Percentiles rank a stretch among this genome's conserved stretches.
Conservation (phyloP, 1,284 basidiomycete species). For the Cerrena zonata region DNA sequence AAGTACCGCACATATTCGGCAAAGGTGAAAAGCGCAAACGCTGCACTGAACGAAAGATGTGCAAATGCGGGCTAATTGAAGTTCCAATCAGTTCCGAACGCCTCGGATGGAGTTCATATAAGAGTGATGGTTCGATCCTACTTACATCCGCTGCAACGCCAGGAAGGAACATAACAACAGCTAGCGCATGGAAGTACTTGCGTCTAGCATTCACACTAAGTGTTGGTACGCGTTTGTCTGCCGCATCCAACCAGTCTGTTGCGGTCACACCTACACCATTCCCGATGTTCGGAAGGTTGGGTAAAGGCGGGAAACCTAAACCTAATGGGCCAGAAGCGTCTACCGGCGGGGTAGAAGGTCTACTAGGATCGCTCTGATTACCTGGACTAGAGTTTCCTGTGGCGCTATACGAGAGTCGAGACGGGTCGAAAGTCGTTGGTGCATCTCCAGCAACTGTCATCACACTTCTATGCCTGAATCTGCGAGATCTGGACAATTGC, state of each 20-base stretch:
- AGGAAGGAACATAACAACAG: constrained; percentile 93
- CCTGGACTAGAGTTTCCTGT: constrained; percentile 2
- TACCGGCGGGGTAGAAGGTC: constrained; percentile 18
- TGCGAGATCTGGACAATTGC: constrained; percentile 72
- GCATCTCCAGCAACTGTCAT: constrained; percentile 14
- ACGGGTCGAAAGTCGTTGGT: constrained; percentile 9
- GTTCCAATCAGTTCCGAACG: too few species aligned
- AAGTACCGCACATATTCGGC: constrained; percentile 96
- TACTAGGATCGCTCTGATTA: constrained; percentile 22
- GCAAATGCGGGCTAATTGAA: constrained; percentile 82
- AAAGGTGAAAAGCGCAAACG: constrained; percentile 92
- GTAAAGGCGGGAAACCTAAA: constrained; percentile 48
- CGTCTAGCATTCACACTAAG: constrained; percentile 89
- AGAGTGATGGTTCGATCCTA: constrained; percentile 19
- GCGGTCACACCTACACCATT: constrained; percentile 48
- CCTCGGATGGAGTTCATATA: constrained; percentile 11
- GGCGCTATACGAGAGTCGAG: background rate
- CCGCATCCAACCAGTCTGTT: constrained; percentile 80
- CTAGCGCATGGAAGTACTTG: constrained; percentile 95
- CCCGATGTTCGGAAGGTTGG: constrained; percentile 45
- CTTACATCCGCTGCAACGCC: constrained; percentile 88
- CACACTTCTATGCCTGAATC: constrained; percentile 46
- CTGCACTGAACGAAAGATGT: constrained; percentile 88
- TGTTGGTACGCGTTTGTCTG: constrained; percentile 83
- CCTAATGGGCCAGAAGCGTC: constrained; percentile 28